A percentile compares a stretch with the other conserved stretches of the same genome.
phyloP scores from a whole-genome alignment of 2,329 filamentous ascomycete genomes.

The Aspergillus sp. region DNA sequence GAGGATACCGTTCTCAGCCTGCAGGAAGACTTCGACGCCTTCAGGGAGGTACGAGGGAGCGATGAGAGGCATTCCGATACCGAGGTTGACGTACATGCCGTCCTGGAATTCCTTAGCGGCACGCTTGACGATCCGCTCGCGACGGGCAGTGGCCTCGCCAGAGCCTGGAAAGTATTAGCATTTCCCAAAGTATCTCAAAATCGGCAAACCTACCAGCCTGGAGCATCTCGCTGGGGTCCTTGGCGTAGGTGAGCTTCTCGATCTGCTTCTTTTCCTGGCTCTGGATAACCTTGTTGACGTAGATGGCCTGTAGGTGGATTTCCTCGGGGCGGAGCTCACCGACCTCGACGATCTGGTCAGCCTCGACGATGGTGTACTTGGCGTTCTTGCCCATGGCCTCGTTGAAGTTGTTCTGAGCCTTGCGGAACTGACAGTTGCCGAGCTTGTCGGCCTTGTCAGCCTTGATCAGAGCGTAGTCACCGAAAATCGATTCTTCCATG shows the following conservation, averaged over 20 bases:
- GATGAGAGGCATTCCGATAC: constrained; percentile 81
- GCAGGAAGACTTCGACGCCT: constrained; percentile 73
- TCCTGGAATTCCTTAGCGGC: constrained; percentile 80
- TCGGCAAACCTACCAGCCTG: constrained; percentile 45
- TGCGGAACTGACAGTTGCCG: constrained; percentile 78
- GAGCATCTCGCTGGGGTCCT: constrained; percentile 55
- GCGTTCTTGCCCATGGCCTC: constrained; percentile 80
- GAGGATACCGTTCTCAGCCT: constrained; percentile 83
- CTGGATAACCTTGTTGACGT: constrained; percentile 76
- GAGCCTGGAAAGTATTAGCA: constrained; percentile 19
- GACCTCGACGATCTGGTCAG: constrained; percentile 76
- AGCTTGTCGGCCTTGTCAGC: constrained; percentile 75
- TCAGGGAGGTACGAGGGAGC: constrained; percentile 72
- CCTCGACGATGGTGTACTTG: constrained; percentile 76
- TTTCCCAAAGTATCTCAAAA: constrained; percentile 23
- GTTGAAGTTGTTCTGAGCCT: constrained; percentile 71
- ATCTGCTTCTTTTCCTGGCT: constrained; percentile 70
- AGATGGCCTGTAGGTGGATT: constrained; percentile 81
- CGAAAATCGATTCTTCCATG: constrained; percentile 73
- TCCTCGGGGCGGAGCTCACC: constrained; percentile 71
- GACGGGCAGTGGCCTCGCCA: constrained; percentile 67
- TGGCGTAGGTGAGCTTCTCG: constrained; percentile 76
- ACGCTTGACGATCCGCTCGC: constrained; percentile 76
- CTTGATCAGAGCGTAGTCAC: constrained; percentile 74
- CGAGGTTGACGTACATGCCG: constrained; percentile 87